Evolutionary conservation across 192 early-diverging fungal genomes (phyloP), one percentile per base, ranked within the genome.

Genomic region (Linnemannia zychae): DNA sequence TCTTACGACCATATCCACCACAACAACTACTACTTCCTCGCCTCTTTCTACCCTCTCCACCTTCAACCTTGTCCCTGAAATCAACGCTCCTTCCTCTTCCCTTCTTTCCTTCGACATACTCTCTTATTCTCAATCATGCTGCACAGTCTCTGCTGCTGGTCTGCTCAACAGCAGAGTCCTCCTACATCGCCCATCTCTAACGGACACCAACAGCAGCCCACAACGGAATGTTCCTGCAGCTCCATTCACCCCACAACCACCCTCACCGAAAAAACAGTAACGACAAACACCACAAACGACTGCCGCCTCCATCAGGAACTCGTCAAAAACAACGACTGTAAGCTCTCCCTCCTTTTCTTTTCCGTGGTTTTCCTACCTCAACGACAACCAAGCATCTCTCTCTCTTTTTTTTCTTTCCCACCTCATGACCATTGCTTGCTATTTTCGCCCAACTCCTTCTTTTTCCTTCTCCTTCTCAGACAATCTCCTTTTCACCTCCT

Each of bases 101-200:
- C 37, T 73, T 15, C 4, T 44, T 33, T 77, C 15, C 48, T 15
- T 33, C 47, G 48, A n/a, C 68, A 68, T 28, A 6, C 52, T 22
- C n/a, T 22, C 33, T 75, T 75, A 52, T 37, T 82, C 28, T 6
- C 46, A 7, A 46, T 53, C 60, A 67, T 57, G 24, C 52, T 82
- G 16, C 75, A 77, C 47, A 77, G 67, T 22, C 75, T 82, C n/a
- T 84, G 81, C 47, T 84, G 81, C 66, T 84, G 76, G 75, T 28
- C 76, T 16, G 31, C 81, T 18, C 76, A 76, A 31, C 79, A 74
- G 28, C 80, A 83, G 67, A 83, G 49, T 74, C 81, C 81, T 15
- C 81, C 81, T 31, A 12, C 76, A 18, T 84, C 81, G 2, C 81
- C 81, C 22, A 50, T 47, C 37, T 49, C 71, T 60, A 79, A 49